These are phyloP conservation scores for Tricholoma terreum DNA, from an alignment of 768 basidiomycete species.

Conservation along the genomic window DNA sequence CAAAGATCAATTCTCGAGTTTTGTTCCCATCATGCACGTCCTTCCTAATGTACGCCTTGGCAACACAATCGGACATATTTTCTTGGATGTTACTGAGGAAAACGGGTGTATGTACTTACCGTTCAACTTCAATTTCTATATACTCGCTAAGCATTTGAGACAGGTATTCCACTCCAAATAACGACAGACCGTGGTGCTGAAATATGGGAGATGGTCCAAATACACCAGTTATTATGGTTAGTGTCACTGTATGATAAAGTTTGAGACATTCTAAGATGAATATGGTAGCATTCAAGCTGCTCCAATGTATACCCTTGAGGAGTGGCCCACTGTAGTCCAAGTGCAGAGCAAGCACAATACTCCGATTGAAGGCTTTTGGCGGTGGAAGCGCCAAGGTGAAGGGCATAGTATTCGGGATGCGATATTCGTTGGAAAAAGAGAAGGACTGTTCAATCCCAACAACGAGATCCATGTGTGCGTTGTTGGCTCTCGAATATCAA, in stretches of 20 bases:
- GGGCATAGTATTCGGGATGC: not conserved
- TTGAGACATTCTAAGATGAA: not conserved
- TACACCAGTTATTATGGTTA: not conserved
- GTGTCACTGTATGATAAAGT: not conserved
- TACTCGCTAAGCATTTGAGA: not conserved
- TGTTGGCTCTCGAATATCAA: not conserved
- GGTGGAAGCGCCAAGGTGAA: not conserved
- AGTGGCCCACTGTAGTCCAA: not conserved
- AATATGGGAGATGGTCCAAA: not conserved
- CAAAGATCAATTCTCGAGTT: not conserved
- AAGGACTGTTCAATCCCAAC: not conserved
- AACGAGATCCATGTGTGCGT: not conserved
- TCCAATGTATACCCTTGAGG: not conserved
- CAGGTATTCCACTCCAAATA: not conserved
- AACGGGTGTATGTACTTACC: not conserved
- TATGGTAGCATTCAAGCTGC: not conserved
- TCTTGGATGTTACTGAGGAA: not conserved
- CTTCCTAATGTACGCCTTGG: not conserved
- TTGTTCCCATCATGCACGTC: not conserved
- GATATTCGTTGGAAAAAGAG: not conserved
- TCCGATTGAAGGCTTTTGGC: not conserved
- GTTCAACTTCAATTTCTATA: not conserved
- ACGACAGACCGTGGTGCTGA: not conserved
- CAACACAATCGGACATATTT: not conserved
- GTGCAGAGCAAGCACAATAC: not conserved